Percentiles rank a stretch among this genome's conserved stretches.
These are phyloP conservation scores for Lasiosphaeris hirsuta DNA, from an alignment of 495 filamentous ascomycete species.

Conservation along the genomic window DNA sequence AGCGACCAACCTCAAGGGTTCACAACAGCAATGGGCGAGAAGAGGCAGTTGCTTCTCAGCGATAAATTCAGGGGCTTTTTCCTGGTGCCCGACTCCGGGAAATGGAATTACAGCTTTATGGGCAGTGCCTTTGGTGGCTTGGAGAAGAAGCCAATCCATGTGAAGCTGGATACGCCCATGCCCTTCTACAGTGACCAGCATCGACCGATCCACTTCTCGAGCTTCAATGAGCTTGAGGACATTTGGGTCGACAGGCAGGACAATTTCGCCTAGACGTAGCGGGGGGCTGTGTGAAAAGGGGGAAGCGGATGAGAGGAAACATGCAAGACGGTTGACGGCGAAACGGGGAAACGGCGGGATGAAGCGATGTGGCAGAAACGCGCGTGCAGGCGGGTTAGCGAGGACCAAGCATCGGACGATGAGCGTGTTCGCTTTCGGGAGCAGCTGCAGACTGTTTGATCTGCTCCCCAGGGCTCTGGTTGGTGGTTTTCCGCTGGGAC, in stretches of 20 bases:
- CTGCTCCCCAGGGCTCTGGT: constrained; percentile 23
- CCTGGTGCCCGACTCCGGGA: constrained; percentile 83
- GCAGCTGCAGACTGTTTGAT: constrained; percentile 29
- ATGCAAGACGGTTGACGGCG: neutral
- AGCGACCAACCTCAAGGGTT: constrained; percentile 94
- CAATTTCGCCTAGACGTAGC: constrained; percentile 67
- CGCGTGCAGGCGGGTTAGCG: constrained; percentile 8
- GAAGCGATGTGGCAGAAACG: constrained; percentile 5
- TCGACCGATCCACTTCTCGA: constrained; percentile 89
- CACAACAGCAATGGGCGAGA: constrained; percentile 86
- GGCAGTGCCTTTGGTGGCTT: constrained; percentile 78
- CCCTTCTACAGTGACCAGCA: constrained; percentile 93
- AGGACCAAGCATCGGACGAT: constrained; percentile 5
- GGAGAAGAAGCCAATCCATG: constrained; percentile 85
- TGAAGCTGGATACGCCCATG: constrained; percentile 88
- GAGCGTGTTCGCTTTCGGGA: constrained; percentile 18
- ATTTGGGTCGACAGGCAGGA: constrained; percentile 83
- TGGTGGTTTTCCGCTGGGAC: constrained; percentile 13
- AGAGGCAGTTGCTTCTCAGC: constrained; percentile 87
- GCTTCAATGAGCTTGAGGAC: constrained; percentile 88
- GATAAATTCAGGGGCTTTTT: constrained; percentile 94
- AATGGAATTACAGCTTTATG: constrained; percentile 99
- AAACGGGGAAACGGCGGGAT: constrained; percentile 12
- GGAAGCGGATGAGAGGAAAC: neutral
- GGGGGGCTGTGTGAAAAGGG: neutral